Evolutionary conservation across 1,284 basidiomycete species (phyloP), one percentile per base, ranked within the genome.

Genomic region (Waitea zeae): DNA sequence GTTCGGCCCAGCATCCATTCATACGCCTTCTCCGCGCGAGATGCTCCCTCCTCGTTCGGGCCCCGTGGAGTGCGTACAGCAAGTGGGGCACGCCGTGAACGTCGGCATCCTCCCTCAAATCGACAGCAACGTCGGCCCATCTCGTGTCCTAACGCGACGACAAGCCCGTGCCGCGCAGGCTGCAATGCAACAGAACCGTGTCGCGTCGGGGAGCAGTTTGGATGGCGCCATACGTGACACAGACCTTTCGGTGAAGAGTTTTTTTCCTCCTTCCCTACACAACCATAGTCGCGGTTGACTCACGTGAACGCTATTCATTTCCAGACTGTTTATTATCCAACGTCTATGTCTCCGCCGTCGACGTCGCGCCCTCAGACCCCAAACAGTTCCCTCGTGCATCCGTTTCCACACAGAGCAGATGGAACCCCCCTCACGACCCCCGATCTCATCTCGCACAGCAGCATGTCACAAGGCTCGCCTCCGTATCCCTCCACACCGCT

Each of bases 81-180:
- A n/a, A n/a, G n/a, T n/a, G n/a, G n/a, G n/a, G 24, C 24, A 26
- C 24, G 24, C 24, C n/a, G 24, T 26, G 24, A n/a, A 26, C 24
- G 9, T 26, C 9, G n/a, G 24, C 24, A n/a, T n/a, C n/a, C 7
- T 26, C 35, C 42, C 51, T 24, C 67, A 67, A 50, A 52, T 70
- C 32, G 56, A 65, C 13, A 53, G 66, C 24, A 69, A 57, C 50
- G 61, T 69, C 41, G 73, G 72, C 0, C 72, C 74, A 28, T 54
- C 53, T 42, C 62, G 70, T 41, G 52, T 60, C 36, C 45, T 58
- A 28, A 60, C 62, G 30, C 62, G 20, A 12, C 7, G 34, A 28
- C 67, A 35, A 56, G 66, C 31, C 63, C 58, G 31, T 49, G 58
- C 56, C 52, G 58, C 56, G 37, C 52, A 43, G 27, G n/a, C n/a